Percentiles rank a stretch among this genome's conserved stretches.
phyloP scores from a whole-genome alignment of 306 rosid genomes.

The Dalbergia cultrata region DNA sequence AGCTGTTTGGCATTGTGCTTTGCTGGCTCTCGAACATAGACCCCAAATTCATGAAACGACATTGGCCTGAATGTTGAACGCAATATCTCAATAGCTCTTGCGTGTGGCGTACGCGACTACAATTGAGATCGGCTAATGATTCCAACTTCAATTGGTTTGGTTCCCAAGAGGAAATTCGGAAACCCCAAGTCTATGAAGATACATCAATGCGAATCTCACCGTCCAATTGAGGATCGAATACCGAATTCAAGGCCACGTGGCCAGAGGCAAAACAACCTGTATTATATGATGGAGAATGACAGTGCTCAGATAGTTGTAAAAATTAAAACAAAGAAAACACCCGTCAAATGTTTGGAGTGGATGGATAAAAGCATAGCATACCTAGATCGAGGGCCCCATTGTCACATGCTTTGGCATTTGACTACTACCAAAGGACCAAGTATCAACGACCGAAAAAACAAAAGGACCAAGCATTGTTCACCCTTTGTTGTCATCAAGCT shows the following conservation, averaged over 20 bases:
- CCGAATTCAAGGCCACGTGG: conserved; percentile 44
- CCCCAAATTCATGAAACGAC: background rate
- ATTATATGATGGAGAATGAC: background rate
- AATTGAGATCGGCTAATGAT: background rate
- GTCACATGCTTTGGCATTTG: conserved; percentile 41
- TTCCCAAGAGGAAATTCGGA: background rate
- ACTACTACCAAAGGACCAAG: conserved; percentile 21
- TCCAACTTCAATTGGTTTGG: conserved; percentile 7
- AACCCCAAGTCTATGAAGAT: background rate
- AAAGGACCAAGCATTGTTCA: background rate
- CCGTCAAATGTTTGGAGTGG: conserved; percentile 22
- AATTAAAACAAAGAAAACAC: background rate
- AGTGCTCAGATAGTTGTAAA: background rate
- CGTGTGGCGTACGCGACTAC: conserved; percentile 10
- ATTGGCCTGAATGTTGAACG: background rate
- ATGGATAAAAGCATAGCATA: conserved; percentile 8
- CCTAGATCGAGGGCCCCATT: conserved; percentile 50
- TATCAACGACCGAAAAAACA: background rate
- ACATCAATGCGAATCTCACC: conserved; percentile 7
- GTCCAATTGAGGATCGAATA: background rate
- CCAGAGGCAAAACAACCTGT: background rate
- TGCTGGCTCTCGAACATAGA: background rate
- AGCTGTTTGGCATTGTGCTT: background rate
- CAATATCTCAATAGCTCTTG: background rate
- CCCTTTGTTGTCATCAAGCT: conserved; percentile 24